Evolutionary conservation across 2,329 filamentous ascomycete genomes (phyloP), one percentile per base, ranked within the genome.

Genomic region (Hyphodiscus sp.): DNA sequence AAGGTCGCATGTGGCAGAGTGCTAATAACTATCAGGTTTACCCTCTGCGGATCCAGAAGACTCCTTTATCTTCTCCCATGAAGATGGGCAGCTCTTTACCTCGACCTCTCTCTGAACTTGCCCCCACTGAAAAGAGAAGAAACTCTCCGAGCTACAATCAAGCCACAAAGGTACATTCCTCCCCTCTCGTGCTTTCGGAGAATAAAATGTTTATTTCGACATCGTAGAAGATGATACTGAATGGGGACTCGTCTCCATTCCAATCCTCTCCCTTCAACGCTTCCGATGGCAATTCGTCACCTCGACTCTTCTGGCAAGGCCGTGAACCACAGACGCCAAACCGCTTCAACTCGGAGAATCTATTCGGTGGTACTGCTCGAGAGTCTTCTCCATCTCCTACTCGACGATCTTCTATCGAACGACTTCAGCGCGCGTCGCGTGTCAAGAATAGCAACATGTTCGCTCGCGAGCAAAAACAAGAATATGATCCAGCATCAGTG

Each of bases 361-460:
- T 78, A 53, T 83, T 73, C 52, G 72, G 72, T 55, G 77, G 82
- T 60, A 77, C 80, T 55, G 77, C 82, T 60, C 77, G 81, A 57
- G 76, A 77, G 54, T 77, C 82, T 49, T 71, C 73, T 29, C 76
- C 79, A 44, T 83, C 87, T 11, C 84, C 89, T 20, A 85, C 83
- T 54, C 87, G 89, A 66, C 86, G 92, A 67, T 89, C 89, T 45
- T 97, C 92, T 18, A 91, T 99, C 62, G 94, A 99, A 78, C 91
- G 91, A 67, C 79, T 99, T 55, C 95, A 96, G 74, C 89, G 86
- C 69, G 91, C 91, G 30, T 96, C 92, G 52, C 87, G 94, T 56
- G 94, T 99, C 65, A 96, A 92, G 79, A 97, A 96, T 75, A 96
- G 92, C 79, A 95, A 86, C 74, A 96, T 97, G 78, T 89, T 96